These are phyloP conservation scores for Suhomyces ambrosiae DNA, from an alignment of 1,139 yeast genomes.

Conservation along the genomic window DNA sequence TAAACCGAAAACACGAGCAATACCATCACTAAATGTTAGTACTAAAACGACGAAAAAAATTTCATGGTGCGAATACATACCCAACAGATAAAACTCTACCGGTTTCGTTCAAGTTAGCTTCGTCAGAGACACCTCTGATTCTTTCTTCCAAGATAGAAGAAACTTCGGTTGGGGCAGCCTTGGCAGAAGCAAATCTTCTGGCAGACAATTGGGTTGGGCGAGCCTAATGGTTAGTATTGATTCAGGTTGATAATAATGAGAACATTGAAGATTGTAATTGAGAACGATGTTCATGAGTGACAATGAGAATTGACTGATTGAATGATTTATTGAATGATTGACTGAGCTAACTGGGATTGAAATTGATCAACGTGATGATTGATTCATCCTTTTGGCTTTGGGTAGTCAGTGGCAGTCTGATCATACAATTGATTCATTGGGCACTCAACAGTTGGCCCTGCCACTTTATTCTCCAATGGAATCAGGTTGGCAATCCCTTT, in stretches of 20 bases:
- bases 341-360: not conserved
- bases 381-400: too few species aligned
- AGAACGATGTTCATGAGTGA: too few species aligned
- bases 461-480: not conserved
- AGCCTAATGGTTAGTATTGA: conserved; percentile 50
- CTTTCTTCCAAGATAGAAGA: conserved; percentile 98
- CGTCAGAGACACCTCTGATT: conserved; percentile 98
- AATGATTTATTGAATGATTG: not conserved
- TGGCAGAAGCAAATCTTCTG: conserved; percentile 87
- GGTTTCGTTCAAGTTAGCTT: conserved; percentile 97
- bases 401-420: too few species aligned
- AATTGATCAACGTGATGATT: too few species aligned
- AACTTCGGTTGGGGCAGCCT: conserved; percentile 99
- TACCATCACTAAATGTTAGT: conserved; percentile 81
- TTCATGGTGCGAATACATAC: conserved; percentile 9
- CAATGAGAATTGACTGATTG: too few species aligned
- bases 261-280: too few species aligned
- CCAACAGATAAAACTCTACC: conserved; percentile 98
- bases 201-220: conserved; percentile 71
- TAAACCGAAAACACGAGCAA: conserved; percentile 99
- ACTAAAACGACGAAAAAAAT: conserved; percentile 9
- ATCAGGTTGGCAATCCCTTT: too few species aligned
- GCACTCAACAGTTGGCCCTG: conserved; percentile 1
- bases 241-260: conserved; percentile 2
- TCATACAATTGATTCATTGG: not conserved